phyloP scores from a whole-genome alignment of 2,329 filamentous ascomycete species.

The Davidsoniella virescens region DNA sequence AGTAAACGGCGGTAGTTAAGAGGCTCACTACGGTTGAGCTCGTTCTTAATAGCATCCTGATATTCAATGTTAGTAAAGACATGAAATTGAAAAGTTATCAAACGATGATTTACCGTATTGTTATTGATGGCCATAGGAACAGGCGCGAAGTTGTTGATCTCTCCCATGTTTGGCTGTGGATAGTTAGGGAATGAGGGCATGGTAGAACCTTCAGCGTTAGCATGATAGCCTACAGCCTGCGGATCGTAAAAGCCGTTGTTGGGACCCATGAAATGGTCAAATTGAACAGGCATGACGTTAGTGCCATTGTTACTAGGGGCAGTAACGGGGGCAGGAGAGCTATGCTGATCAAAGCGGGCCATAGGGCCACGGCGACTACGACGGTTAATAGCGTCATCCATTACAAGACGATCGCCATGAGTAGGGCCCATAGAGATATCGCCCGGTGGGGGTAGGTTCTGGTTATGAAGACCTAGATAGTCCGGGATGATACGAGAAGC shows the following conservation, averaged over 20 bases:
- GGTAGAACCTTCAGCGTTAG: not conserved
- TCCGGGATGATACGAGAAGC: not conserved
- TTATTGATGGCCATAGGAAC: too few species aligned
- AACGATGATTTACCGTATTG: too few species aligned
- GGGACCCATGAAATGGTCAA: not conserved
- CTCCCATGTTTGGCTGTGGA: too few species aligned
- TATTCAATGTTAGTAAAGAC: not conserved
- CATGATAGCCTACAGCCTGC: not conserved
- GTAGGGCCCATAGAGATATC: not conserved
- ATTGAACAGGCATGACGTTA: not conserved
- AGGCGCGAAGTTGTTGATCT: too few species aligned
- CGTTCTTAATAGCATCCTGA: not conserved
- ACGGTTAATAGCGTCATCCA: too few species aligned
- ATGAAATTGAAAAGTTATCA: not conserved
- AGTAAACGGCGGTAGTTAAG: constrained; percentile 91
- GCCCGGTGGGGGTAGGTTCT: not conserved
- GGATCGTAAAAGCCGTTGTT: not conserved
- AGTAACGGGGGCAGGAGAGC: not conserved
- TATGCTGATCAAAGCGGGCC: not conserved
- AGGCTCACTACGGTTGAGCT: constrained; percentile 48
- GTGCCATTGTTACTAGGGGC: not conserved
- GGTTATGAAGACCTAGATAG: not conserved
- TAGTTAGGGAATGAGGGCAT: not conserved
- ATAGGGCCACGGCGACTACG: not conserved
- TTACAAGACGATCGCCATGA: too few species aligned